Conservation (phyloP, 73 alveolate genomes). For the Paramecium octaurelia region DNA sequence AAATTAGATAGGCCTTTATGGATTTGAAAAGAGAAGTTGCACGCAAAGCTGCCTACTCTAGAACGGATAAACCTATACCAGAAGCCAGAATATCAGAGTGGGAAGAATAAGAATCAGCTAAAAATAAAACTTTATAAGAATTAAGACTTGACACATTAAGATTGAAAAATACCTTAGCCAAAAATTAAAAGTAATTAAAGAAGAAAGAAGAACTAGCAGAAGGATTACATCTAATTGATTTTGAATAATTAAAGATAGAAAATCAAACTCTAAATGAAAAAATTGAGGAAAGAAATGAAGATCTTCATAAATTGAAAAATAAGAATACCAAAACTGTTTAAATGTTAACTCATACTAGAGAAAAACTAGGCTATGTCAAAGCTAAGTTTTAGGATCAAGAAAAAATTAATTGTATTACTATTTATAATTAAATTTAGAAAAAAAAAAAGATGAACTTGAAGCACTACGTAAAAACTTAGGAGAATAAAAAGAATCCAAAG, state of each 20-base stretch:
- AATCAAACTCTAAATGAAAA: conserved; percentile 95
- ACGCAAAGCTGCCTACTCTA: conserved; percentile 85
- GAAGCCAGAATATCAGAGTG: conserved; percentile 71
- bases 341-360: conserved; percentile 91
- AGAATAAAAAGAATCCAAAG: conserved; percentile 81
- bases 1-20: conserved; percentile 86
- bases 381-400: conserved; percentile 76
- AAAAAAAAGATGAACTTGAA: conserved; percentile 73
- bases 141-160: conserved; percentile 80
- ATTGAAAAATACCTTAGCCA: conserved; percentile 85
- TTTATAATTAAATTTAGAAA: not conserved
- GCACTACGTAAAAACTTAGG: conserved; percentile 81
- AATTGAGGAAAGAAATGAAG: conserved; percentile 98
- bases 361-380: conserved; percentile 86
- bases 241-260: conserved; percentile 94
- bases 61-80: conserved; percentile 92
- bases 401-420: conserved; percentile 61
- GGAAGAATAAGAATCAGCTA: conserved; percentile 68
- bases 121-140: conserved; percentile 73
- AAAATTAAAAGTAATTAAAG: conserved; percentile 89
- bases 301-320: conserved; percentile 90
- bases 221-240: conserved; percentile 96
- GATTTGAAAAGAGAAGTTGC: conserved; percentile 94
- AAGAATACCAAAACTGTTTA: conserved; percentile 91
- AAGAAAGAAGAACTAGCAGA: conserved; percentile 96